Percentiles rank a stretch among this genome's conserved stretches.
These are phyloP conservation scores for Stachybotrys echinatus DNA, from an alignment of 2,329 filamentous ascomycete genomes.

Conservation along the genomic window DNA sequence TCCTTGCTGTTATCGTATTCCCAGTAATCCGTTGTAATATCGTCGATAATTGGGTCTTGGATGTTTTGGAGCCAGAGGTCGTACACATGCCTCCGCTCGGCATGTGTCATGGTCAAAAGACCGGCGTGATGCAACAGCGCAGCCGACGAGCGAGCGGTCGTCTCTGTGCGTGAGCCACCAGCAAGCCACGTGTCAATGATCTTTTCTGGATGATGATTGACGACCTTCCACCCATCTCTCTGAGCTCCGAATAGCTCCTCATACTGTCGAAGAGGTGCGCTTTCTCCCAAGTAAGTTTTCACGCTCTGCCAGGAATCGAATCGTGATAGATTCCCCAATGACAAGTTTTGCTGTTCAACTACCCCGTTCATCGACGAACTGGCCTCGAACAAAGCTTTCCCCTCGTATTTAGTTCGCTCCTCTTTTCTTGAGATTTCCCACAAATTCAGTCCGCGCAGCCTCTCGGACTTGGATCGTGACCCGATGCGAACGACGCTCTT, in stretches of 20 bases:
- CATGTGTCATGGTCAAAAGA: slow-evolving; percentile 3
- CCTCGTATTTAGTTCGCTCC: slow-evolving; percentile 33
- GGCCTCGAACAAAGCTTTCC: slow-evolving; percentile 15
- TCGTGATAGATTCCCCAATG: neutral
- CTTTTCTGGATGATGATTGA: neutral
- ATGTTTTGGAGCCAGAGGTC: slow-evolving; percentile 6
- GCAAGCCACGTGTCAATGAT: slow-evolving; percentile 2
- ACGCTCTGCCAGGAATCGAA: neutral
- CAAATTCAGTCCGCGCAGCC: slow-evolving; percentile 46
- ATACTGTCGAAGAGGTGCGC: neutral
- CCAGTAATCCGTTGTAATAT: neutral
- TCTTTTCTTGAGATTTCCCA: slow-evolving; percentile 24
- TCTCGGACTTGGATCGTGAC: slow-evolving; percentile 48
- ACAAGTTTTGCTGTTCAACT: neutral
- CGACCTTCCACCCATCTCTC: slow-evolving; percentile 1
- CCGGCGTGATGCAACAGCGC: neutral
- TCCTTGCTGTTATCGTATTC: slow-evolving; percentile 3
- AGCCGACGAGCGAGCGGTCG: neutral
- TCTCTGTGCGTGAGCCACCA: neutral
- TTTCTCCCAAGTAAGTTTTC: neutral
- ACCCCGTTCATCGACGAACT: neutral
- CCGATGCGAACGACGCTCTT: slow-evolving; percentile 57
- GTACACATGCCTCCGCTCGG: slow-evolving; percentile 4
- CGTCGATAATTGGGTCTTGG: slow-evolving; percentile 7
- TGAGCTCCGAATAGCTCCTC: slow-evolving; percentile 1